These are phyloP conservation scores for Corylus heterophylla DNA, from an alignment of 306 rosid genomes.

Conservation along the genomic window DNA sequence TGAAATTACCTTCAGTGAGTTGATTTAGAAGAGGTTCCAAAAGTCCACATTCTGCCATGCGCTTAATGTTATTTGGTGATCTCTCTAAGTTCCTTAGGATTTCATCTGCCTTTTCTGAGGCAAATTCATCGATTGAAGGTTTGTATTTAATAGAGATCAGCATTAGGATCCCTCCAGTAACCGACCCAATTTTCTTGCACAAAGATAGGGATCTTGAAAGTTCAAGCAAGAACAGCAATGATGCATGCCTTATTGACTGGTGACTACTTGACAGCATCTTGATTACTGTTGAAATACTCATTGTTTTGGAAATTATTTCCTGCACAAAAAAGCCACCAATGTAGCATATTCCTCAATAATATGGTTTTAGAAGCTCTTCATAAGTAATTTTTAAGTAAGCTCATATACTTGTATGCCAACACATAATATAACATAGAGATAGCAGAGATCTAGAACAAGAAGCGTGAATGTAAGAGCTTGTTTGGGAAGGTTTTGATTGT, in stretches of 20 bases:
- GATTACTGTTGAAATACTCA: slow-evolving; percentile 25
- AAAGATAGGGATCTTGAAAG: slow-evolving; percentile 40
- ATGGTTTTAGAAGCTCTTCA: background rate
- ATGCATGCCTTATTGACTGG: slow-evolving; percentile 30
- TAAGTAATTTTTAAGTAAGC: background rate
- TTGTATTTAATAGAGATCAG: slow-evolving; percentile 39
- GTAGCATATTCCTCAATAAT: background rate
- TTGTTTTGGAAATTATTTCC: slow-evolving; percentile 31
- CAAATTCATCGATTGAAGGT: slow-evolving; percentile 31
- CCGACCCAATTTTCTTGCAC: slow-evolving; percentile 46
- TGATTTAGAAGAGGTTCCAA: slow-evolving; percentile 44
- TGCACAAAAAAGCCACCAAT: slow-evolving; percentile 29
- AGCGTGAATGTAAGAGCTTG: background rate
- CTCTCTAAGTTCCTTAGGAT: slow-evolving; percentile 43
- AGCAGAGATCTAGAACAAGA: background rate
- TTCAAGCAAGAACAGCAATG: slow-evolving; percentile 40
- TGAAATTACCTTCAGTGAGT: slow-evolving; percentile 40
- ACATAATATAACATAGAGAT: background rate
- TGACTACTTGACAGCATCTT: slow-evolving; percentile 40
- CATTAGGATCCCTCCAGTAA: slow-evolving; percentile 36
- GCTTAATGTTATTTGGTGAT: slow-evolving; percentile 38
- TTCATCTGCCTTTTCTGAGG: slow-evolving; percentile 43
- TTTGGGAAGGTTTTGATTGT: background rate
- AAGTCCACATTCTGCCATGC: slow-evolving; percentile 51
- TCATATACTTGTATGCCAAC: background rate